These are phyloP conservation scores for Penicillium crystallinum DNA, from an alignment of 495 filamentous ascomycete genomes.

Conservation along the genomic window DNA sequence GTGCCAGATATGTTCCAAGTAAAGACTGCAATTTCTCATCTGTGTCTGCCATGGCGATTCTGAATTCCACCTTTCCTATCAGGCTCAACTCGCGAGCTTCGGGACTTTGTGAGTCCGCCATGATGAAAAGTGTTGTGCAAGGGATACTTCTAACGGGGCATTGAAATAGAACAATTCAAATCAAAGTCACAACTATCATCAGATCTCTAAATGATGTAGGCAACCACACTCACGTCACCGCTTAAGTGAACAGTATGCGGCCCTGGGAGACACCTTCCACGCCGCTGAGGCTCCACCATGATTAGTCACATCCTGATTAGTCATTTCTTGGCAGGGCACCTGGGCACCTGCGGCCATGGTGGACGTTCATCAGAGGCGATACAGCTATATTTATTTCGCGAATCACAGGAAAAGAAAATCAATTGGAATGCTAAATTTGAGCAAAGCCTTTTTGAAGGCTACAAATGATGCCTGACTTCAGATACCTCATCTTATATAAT, in stretches of 20 bases:
- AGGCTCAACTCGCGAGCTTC: slow-evolving; percentile 78
- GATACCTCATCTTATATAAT: background rate
- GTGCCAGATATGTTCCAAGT: slow-evolving; percentile 72
- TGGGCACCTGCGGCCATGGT: no score
- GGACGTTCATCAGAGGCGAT: no score
- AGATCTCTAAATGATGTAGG: slow-evolving; percentile 7
- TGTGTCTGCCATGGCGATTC: slow-evolving; percentile 79
- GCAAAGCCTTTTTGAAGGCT: no score
- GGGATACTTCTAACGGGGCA: background rate
- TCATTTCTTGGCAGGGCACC: slow-evolving; percentile 1
- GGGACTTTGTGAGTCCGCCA: slow-evolving; percentile 42
- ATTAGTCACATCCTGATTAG: slow-evolving; percentile 2
- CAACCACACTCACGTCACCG: slow-evolving; percentile 24
- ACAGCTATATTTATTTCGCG: background rate
- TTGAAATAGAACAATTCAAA: slow-evolving; percentile 6
- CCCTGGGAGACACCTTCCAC: slow-evolving; percentile 11
- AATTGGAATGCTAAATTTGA: no score
- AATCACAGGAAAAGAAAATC: no score
- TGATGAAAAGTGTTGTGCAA: slow-evolving; percentile 14
- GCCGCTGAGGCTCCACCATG: slow-evolving; percentile 1
- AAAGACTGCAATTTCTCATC: slow-evolving; percentile 73
- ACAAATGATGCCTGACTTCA: no score
- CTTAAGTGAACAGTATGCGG: slow-evolving; percentile 2
- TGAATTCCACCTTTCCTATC: slow-evolving; percentile 84
- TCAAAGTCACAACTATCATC: background rate